Evolutionary conservation across 768 basidiomycete species (phyloP).

Genomic region (Mycena kentingensis): DNA sequence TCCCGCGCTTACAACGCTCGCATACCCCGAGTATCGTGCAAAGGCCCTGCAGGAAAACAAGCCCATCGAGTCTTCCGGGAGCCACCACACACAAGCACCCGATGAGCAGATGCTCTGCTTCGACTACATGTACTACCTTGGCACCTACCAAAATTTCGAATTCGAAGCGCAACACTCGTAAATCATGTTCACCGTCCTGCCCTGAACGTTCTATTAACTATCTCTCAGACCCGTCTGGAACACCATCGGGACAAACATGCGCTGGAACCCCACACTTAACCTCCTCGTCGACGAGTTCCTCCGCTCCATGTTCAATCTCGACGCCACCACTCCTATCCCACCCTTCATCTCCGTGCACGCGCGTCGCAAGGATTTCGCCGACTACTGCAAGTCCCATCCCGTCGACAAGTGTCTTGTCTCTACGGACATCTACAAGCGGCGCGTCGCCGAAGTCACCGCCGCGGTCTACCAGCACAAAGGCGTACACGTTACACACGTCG

Average conservation of each 20-base stretch:
- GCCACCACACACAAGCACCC: not conserved
- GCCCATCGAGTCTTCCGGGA: not conserved
- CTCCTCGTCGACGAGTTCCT: conserved; percentile 25
- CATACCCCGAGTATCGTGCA: not conserved
- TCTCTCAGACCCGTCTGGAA: conserved; percentile 31
- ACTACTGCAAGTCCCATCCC: conserved; percentile 26
- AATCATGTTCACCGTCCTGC: not conserved
- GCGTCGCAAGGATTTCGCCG: conserved; percentile 34
- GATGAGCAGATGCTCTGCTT: conserved; percentile 14
- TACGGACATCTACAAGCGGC: conserved; percentile 26
- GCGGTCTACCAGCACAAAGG: conserved; percentile 22
- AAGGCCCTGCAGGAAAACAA: not conserved
- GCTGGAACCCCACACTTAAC: conserved; percentile 27
- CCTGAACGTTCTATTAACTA: not conserved
- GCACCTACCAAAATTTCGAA: conserved; percentile 10
- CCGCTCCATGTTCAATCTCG: conserved; percentile 17
- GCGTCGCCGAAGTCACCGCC: conserved; percentile 25
- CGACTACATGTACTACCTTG: conserved; percentile 10
- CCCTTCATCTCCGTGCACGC: conserved; percentile 37
- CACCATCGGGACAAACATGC: conserved; percentile 29
- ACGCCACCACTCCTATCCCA: not conserved
- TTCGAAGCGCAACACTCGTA: not conserved
- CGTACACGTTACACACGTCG: conserved; percentile 28
- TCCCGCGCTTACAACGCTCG: not conserved
- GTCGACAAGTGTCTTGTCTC: conserved; percentile 15